Percentiles rank a stretch among this genome's conserved stretches.
Conservation (phyloP, 1,139 yeast genomes). For the Kluyveromyces sp. region DNA sequence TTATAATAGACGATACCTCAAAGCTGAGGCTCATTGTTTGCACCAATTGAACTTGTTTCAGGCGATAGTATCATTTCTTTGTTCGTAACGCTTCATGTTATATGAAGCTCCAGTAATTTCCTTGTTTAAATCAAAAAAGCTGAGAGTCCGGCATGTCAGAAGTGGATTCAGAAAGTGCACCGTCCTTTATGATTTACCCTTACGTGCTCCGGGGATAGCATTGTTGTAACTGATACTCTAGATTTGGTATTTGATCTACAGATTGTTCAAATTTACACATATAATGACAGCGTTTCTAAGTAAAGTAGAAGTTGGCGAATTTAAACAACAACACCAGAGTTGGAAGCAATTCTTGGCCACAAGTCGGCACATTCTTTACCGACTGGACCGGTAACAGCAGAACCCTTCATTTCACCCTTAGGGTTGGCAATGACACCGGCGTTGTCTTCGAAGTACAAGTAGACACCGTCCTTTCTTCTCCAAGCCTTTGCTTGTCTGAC, state of each 20-base stretch:
- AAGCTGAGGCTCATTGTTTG: slow-evolving; percentile 4
- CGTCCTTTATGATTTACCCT: no score
- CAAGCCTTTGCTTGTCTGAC: slow-evolving; percentile 99
- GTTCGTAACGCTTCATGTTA: not conserved
- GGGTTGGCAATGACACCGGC: slow-evolving; percentile 99
- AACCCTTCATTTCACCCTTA: slow-evolving; percentile 99
- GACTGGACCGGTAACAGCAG: slow-evolving; percentile 99
- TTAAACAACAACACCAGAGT: slow-evolving; percentile 99
- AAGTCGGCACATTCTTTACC: slow-evolving; percentile 99
- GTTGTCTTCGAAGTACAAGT: slow-evolving; percentile 99
- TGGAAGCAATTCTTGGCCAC: slow-evolving; percentile 99
- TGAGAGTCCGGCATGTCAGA: no score
- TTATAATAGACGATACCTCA: slow-evolving; percentile 4
- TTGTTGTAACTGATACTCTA: slow-evolving; percentile 4
- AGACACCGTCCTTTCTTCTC: slow-evolving; percentile 99
- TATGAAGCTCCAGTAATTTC: no score
- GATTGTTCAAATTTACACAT: slow-evolving; percentile 13
- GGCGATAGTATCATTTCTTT: not conserved
- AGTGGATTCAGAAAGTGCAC: no score
- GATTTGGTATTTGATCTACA: slow-evolving; percentile 3
- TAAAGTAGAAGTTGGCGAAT: slow-evolving; percentile 17
- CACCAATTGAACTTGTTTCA: not conserved
- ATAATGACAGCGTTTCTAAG: slow-evolving; percentile 8
- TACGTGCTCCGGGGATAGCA: no score
- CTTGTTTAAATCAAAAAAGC: no score